phyloP scores from a whole-genome alignment of 23 red algal genomes.

The Agarophyton chilense region DNA sequence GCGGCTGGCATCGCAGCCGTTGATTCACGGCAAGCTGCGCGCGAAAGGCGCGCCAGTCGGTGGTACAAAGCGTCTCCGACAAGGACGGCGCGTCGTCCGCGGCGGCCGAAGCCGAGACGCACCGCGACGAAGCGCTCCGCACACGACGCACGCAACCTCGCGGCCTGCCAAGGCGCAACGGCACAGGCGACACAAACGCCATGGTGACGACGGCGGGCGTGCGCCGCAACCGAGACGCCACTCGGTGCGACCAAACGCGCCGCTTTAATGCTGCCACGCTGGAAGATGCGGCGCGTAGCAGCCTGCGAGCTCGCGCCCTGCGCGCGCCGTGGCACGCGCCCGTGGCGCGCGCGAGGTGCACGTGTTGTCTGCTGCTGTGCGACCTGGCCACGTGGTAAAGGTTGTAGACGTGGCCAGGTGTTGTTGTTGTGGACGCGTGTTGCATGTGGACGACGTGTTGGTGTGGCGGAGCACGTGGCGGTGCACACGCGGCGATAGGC shows the following conservation, averaged over 20 bases:
- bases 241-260: no score
- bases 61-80: background rate
- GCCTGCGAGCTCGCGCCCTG: background rate
- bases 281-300: background rate
- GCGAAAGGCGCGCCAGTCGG: slow-evolving; percentile 57
- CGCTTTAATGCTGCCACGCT: background rate
- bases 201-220: background rate
- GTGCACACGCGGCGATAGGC: no score
- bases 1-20: background rate
- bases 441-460: no score
- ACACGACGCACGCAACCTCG: background rate
- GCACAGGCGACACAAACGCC: background rate
- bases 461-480: no score
- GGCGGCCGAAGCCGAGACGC: background rate
- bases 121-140: background rate
- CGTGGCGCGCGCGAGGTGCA: background rate
- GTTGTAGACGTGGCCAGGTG: no score
- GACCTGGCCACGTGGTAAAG: no score
- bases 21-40: slow-evolving; percentile 34
- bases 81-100: background rate
- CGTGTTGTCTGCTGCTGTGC: background rate
- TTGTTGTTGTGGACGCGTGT: no score
- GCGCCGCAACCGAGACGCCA: no score
- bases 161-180: background rate
- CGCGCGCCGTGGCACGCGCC: background rate